phyloP scores from a whole-genome alignment of 169 alveolate species.

The Toxoplasma gondii region DNA sequence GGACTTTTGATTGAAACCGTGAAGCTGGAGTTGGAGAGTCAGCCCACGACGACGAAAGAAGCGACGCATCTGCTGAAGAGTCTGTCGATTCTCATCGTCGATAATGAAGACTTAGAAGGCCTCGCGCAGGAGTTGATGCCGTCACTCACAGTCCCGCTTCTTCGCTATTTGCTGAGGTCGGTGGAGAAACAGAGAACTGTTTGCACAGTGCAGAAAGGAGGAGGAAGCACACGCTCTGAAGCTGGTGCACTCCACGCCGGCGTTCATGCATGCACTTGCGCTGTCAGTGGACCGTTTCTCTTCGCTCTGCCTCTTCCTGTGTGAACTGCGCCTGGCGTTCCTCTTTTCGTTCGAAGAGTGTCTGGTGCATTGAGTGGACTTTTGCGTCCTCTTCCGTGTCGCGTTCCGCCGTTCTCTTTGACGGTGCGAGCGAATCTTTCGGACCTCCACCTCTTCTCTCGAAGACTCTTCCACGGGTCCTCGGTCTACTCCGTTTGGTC shows the following conservation, averaged over 20 bases:
- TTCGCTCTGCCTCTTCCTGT: too few species aligned
- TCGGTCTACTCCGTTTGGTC: too few species aligned
- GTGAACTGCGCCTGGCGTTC: too few species aligned
- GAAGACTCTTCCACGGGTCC: too few species aligned
- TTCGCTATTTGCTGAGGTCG: slow-evolving; percentile 35
- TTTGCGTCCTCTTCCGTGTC: neutral
- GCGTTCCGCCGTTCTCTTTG: neutral
- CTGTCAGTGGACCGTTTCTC: too few species aligned
- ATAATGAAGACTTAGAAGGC: slow-evolving; percentile 46
- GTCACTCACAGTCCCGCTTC: slow-evolving; percentile 30
- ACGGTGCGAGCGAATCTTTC: neutral
- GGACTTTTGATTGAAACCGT: neutral
- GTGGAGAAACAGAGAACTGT: neutral
- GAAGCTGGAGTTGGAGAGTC: neutral
- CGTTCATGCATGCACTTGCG: too few species aligned
- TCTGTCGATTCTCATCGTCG: slow-evolving; percentile 8
- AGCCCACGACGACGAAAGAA: neutral
- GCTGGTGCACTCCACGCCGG: too few species aligned
- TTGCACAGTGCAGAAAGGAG: neutral
- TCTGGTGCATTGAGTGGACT: too few species aligned
- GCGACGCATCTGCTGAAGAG: slow-evolving; percentile 27
- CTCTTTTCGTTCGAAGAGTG: too few species aligned
- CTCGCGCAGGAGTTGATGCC: slow-evolving; percentile 49
- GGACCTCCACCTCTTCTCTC: neutral
- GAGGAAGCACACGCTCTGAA: too few species aligned